These are phyloP conservation scores for Pseudozyma hubeiensis DNA, from an alignment of 1,284 basidiomycete species.

Conservation along the genomic window DNA sequence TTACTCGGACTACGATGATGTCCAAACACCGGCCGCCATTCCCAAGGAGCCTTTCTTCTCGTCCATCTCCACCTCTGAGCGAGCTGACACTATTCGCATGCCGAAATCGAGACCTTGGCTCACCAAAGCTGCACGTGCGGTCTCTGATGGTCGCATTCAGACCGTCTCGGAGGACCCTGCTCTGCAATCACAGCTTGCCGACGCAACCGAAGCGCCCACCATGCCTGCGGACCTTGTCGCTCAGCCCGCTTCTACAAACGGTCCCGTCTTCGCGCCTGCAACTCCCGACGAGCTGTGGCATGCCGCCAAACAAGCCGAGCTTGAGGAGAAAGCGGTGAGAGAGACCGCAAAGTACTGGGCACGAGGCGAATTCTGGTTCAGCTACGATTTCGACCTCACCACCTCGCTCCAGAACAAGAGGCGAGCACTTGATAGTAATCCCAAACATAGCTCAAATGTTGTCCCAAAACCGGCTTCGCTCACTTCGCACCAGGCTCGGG, in stretches of 20 bases:
- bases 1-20: slow-evolving; percentile 49
- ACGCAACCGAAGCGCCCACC: slow-evolving; percentile 8
- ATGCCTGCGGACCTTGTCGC: slow-evolving; percentile 13
- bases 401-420: slow-evolving; percentile 71
- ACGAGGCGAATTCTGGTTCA: slow-evolving; percentile 67
- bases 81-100: slow-evolving; percentile 31
- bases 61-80: slow-evolving; percentile 5
- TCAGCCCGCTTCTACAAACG: background rate
- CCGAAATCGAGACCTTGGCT: slow-evolving; percentile 45
- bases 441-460: background rate
- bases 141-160: slow-evolving; percentile 40
- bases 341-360: slow-evolving; percentile 59
- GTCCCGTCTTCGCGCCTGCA: background rate
- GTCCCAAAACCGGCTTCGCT: background rate
- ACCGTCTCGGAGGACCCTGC: slow-evolving; percentile 28
- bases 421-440: slow-evolving; percentile 49
- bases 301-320: slow-evolving; percentile 58
- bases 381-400: slow-evolving; percentile 72
- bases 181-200: slow-evolving; percentile 14
- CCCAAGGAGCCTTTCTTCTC: slow-evolving; percentile 44
- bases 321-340: slow-evolving; percentile 62
- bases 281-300: slow-evolving; percentile 51
- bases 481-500: background rate
- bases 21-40: slow-evolving; percentile 50
- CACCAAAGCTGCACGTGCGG: slow-evolving; percentile 33